A percentile compares a stretch with the other conserved stretches of the same genome.
These are phyloP conservation scores for Phenoliferia sp. DNA, from an alignment of 1,284 basidiomycete genomes.

Conservation along the genomic window DNA sequence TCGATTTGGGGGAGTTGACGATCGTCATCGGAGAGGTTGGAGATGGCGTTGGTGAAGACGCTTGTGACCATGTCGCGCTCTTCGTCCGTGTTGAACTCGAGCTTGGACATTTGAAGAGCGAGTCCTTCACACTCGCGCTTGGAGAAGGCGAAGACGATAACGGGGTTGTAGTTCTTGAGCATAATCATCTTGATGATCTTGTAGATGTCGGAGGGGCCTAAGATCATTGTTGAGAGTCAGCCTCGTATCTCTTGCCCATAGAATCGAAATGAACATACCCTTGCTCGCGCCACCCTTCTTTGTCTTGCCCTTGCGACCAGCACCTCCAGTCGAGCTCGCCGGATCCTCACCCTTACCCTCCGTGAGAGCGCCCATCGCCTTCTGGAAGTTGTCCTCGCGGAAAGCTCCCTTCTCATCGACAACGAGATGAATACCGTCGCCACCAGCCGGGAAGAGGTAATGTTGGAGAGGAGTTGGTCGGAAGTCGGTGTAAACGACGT, in stretches of 20 bases:
- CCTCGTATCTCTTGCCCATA: not conserved
- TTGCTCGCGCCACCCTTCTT: slow-evolving; percentile 81
- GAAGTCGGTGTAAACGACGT: slow-evolving; percentile 99
- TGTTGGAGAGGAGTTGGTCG: slow-evolving; percentile 96
- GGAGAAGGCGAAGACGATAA: slow-evolving; percentile 97
- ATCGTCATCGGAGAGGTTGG: slow-evolving; percentile 82
- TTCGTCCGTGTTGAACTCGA: slow-evolving; percentile 92
- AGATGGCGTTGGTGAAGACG: slow-evolving; percentile 94
- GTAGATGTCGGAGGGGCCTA: slow-evolving; percentile 88
- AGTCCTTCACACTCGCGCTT: slow-evolving; percentile 96
- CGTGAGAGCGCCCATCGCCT: slow-evolving; percentile 92
- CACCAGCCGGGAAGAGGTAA: slow-evolving; percentile 94
- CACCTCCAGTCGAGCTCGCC: slow-evolving; percentile 40
- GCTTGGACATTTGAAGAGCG: slow-evolving; percentile 86
- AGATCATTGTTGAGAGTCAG: slow-evolving; percentile 12
- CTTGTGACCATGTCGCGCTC: slow-evolving; percentile 83
- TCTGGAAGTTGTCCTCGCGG: slow-evolving; percentile 93
- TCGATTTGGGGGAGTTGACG: slow-evolving; percentile 88
- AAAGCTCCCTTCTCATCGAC: slow-evolving; percentile 97
- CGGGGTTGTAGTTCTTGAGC: slow-evolving; percentile 95
- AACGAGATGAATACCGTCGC: slow-evolving; percentile 94
- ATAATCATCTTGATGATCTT: slow-evolving; percentile 99
- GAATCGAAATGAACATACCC: slow-evolving; percentile 50
- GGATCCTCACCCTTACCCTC: slow-evolving; percentile 85
- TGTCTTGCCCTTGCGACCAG: slow-evolving; percentile 81